Conservation (phyloP, 495 filamentous ascomycete genomes). For the Podospora pseudocomata region DNA sequence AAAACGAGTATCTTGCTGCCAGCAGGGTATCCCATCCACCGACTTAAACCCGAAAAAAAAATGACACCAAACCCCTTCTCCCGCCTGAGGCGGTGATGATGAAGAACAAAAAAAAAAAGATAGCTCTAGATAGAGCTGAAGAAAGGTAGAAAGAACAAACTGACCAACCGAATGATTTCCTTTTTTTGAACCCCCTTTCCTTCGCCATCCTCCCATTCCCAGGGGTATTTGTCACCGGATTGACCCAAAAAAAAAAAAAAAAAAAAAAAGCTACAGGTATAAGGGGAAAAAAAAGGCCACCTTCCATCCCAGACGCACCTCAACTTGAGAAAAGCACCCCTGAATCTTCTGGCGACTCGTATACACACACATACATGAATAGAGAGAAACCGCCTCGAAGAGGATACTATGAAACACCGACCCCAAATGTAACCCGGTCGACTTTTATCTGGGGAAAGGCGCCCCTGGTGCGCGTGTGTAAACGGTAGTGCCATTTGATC, state of each 20-base stretch:
- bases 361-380: background rate
- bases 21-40: background rate
- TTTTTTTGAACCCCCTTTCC: background rate
- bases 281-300: background rate
- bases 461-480: background rate
- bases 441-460: background rate
- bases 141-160: background rate
- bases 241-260: background rate
- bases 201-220: background rate
- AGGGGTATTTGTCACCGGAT: background rate
- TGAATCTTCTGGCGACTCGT: background rate
- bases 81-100: background rate
- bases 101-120: background rate
- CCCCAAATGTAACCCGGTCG: background rate
- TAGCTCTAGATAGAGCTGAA: background rate
- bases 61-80: background rate
- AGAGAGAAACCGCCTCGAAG: background rate
- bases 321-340: background rate
- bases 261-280: background rate
- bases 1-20: background rate
- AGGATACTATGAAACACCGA: background rate
- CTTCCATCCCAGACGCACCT: background rate
- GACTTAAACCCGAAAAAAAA: background rate
- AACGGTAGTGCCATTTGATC: constrained; percentile 11
- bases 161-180: background rate